phyloP scores from a whole-genome alignment of 768 basidiomycete genomes.

The Boletus tomentosulus region DNA sequence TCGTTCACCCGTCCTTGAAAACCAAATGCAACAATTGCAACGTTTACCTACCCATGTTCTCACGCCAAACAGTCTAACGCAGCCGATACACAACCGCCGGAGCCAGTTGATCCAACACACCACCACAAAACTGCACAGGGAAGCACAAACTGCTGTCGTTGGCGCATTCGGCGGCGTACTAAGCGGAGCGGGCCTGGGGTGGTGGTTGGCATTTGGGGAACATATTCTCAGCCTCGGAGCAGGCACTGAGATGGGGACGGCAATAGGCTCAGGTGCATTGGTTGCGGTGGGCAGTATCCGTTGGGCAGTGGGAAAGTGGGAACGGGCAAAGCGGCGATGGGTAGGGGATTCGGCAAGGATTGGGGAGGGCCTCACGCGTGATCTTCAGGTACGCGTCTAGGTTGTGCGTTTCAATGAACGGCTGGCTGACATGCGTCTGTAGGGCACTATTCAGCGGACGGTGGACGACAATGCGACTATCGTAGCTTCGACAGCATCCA shows the following conservation, averaged over 20 bases:
- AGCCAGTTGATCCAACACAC: conserved; percentile 52
- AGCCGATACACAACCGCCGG: conserved; percentile 49
- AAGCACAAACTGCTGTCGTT: conserved; percentile 56
- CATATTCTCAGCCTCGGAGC: conserved; percentile 32
- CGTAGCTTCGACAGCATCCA: conserved; percentile 48
- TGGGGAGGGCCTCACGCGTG: conserved; percentile 57
- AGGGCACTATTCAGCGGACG: conserved; percentile 46
- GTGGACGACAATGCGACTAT: conserved; percentile 51
- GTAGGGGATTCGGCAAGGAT: conserved; percentile 63
- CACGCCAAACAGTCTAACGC: conserved; percentile 42
- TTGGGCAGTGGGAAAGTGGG: conserved; percentile 67
- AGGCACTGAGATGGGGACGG: conserved; percentile 52
- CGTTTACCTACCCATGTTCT: conserved; percentile 45
- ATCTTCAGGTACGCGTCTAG: conserved; percentile 48
- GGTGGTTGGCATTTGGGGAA: conserved; percentile 46
- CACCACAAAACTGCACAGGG: conserved; percentile 56
- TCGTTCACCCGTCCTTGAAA: conserved; percentile 55
- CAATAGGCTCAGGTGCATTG: conserved; percentile 56
- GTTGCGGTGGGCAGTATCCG: conserved; percentile 46
- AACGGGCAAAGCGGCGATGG: conserved; percentile 63
- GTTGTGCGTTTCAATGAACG: neutral
- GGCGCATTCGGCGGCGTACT: conserved; percentile 46
- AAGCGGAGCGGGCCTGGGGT: conserved; percentile 50
- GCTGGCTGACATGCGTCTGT: conserved; percentile 1
- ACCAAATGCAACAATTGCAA: conserved; percentile 51